phyloP scores from a whole-genome alignment of 208 protist species.

The Crithidia acanthocephali region DNA sequence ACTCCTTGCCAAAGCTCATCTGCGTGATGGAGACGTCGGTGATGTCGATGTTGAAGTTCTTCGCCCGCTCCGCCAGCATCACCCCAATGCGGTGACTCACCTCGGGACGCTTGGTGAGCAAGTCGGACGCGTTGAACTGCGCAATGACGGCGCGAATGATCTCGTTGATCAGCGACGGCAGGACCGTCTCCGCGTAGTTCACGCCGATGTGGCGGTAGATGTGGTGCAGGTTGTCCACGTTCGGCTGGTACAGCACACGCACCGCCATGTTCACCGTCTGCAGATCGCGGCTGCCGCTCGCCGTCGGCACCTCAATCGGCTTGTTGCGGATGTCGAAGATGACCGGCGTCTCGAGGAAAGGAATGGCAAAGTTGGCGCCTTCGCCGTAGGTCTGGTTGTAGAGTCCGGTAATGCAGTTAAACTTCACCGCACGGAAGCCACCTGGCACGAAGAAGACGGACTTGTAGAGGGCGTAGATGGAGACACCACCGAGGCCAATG shows the following conservation, averaged over 20 bases:
- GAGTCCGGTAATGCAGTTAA: conserved; percentile 96
- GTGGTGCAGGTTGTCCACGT: conserved; percentile 88
- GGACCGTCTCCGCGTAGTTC: conserved; percentile 98
- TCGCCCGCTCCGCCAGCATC: conserved; percentile 94
- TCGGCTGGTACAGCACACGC: conserved; percentile 98
- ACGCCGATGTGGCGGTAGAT: conserved; percentile 96
- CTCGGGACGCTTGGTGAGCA: conserved; percentile 97
- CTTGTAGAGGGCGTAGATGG: conserved; percentile 78
- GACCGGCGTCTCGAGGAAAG: conserved; percentile 96
- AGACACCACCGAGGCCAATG: conserved; percentile 51
- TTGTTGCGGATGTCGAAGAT: conserved; percentile 97
- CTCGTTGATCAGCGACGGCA: conserved; percentile 99
- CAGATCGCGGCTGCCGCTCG: conserved; percentile 95
- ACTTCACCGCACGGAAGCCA: conserved; percentile 97
- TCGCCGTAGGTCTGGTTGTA: conserved; percentile 93
- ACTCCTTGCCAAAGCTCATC: conserved; percentile 97
- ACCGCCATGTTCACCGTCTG: conserved; percentile 99
- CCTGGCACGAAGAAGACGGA: conserved; percentile 96
- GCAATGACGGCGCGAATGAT: conserved; percentile 98
- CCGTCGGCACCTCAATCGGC: conserved; percentile 87
- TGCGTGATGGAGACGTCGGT: conserved; percentile 98
- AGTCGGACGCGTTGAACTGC: conserved; percentile 98
- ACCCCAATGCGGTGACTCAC: conserved; percentile 93
- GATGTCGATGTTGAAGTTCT: conserved; percentile 97
- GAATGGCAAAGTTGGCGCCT: conserved; percentile 96